Conservation (phyloP, 768 basidiomycete species). For the Daedalea quercina region DNA sequence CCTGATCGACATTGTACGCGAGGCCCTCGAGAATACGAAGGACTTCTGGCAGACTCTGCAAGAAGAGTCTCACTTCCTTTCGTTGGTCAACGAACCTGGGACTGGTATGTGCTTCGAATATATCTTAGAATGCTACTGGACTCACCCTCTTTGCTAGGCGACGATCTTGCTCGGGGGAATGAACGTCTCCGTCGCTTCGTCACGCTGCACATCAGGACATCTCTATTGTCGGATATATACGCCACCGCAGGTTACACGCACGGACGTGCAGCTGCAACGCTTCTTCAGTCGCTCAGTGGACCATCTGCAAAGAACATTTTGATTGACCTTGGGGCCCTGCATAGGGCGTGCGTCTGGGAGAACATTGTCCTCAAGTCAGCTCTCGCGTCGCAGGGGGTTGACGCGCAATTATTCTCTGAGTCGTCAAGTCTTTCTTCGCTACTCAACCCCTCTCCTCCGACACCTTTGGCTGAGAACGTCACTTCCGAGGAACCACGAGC, state of each 20-base stretch:
- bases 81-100: slow-evolving; percentile 44
- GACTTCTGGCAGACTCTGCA: slow-evolving; percentile 58
- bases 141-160: slow-evolving; percentile 24
- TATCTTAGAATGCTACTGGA: neutral
- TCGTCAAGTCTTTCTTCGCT: neutral
- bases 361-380: slow-evolving; percentile 70
- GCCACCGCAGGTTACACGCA: slow-evolving; percentile 78
- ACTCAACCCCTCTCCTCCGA: neutral
- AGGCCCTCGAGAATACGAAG: slow-evolving; percentile 61
- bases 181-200: slow-evolving; percentile 65
- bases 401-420: neutral
- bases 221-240: slow-evolving; percentile 83
- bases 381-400: slow-evolving; percentile 25
- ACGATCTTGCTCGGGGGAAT: slow-evolving; percentile 46
- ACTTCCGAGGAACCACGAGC: neutral
- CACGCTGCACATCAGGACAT: slow-evolving; percentile 71
- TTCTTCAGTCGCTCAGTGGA: slow-evolving; percentile 71
- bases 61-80: slow-evolving; percentile 55
- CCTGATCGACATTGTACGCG: slow-evolving; percentile 62
- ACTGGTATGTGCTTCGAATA: neutral
- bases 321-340: slow-evolving; percentile 67
- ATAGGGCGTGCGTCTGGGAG: slow-evolving; percentile 82
- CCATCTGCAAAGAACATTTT: slow-evolving; percentile 59
- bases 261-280: slow-evolving; percentile 63
- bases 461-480: slow-evolving; percentile 13